These are phyloP conservation scores for Orobanche coerulescens DNA, from an alignment of 257 asterid species.

Conservation along the genomic window DNA sequence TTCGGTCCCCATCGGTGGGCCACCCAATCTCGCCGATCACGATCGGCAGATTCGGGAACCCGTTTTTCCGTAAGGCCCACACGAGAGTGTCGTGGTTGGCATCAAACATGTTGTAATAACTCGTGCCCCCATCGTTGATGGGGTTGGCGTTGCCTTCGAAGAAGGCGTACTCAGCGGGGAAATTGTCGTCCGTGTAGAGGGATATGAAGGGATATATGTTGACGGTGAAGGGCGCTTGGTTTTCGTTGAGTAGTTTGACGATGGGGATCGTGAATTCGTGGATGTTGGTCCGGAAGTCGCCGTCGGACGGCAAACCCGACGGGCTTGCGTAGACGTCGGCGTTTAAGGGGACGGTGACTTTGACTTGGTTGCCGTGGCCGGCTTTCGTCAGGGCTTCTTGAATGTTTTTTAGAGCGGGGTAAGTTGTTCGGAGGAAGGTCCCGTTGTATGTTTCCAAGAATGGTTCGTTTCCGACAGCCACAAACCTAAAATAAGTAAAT, in stretches of 20 bases:
- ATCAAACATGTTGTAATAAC: conserved; percentile 67
- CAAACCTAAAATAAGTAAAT: conserved; percentile 38
- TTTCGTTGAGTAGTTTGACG: conserved; percentile 35
- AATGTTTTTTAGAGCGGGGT: conserved; percentile 42
- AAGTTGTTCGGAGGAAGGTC: conserved; percentile 43
- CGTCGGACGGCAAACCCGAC: conserved; percentile 38
- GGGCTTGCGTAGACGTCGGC: conserved; percentile 44
- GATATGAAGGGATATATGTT: conserved; percentile 64
- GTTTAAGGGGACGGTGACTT: conserved; percentile 51
- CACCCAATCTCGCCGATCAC: conserved; percentile 74
- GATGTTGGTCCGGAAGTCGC: conserved; percentile 52
- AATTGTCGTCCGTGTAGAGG: conserved; percentile 40
- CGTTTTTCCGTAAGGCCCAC: conserved; percentile 70
- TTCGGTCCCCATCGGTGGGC: conserved; percentile 76
- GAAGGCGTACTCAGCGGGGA: conserved; percentile 61
- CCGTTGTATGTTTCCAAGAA: conserved; percentile 55
- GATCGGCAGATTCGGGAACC: conserved; percentile 54
- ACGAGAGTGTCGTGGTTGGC: conserved; percentile 76
- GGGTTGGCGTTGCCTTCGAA: conserved; percentile 62
- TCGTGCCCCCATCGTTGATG: conserved; percentile 51
- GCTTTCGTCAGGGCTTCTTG: conserved; percentile 49
- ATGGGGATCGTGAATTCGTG: conserved; percentile 36
- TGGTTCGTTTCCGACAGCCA: conserved; percentile 68
- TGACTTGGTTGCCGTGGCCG: conserved; percentile 33
- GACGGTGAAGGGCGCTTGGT: conserved; percentile 47